Evolutionary conservation across 768 basidiomycete genomes (phyloP), one percentile per base, ranked within the genome.

Genomic region (Austroboletus eburneus): DNA sequence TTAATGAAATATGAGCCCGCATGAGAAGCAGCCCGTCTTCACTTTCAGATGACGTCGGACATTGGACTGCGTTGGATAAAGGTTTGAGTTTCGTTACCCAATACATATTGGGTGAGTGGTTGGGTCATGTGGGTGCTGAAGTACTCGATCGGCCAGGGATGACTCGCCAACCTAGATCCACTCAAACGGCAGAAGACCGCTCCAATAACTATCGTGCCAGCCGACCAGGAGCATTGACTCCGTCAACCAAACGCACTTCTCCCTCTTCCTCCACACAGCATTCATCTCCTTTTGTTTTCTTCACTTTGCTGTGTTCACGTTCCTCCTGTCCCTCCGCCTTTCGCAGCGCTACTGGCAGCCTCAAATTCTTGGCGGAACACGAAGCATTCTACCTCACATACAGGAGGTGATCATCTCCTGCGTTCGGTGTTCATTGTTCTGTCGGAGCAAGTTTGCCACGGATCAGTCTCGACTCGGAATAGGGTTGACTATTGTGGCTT

Each of bases 261-360:
- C 46, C 17, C 24, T 37, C 43, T 47, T 44, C 45, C 30, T 38
- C 25, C n/a, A 32, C 40, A 21, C 30, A 25, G 23, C 39, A 24
- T 37, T 35, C 50, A 7, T 9, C 27, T 20, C 42, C 22, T 8
- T 32, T 33, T 27, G 12, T 46, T 38, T 27, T n/a, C n/a, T n/a
- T n/a, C n/a, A 9, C 44, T 37, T 36, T 30, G 12, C 36, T 14
- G 23, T n/a, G 13, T 46, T 49, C 49, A 59, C 55, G 51, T 57
- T 39, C 23, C 27, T 40, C n/a, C 37, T n/a, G n/a, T n/a, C n/a
- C n/a, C n/a, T n/a, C n/a, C n/a, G n/a, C n/a, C n/a, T n/a, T n/a
- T n/a, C n/a, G n/a, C n/a, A n/a, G n/a, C n/a, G n/a, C n/a, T n/a
- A n/a, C n/a, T n/a, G n/a, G n/a, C n/a, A n/a, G n/a, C n/a, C n/a